Base-by-base conservation (phyloP, 257 asterid genomes). In the Gentiana macrophylla region DNA sequence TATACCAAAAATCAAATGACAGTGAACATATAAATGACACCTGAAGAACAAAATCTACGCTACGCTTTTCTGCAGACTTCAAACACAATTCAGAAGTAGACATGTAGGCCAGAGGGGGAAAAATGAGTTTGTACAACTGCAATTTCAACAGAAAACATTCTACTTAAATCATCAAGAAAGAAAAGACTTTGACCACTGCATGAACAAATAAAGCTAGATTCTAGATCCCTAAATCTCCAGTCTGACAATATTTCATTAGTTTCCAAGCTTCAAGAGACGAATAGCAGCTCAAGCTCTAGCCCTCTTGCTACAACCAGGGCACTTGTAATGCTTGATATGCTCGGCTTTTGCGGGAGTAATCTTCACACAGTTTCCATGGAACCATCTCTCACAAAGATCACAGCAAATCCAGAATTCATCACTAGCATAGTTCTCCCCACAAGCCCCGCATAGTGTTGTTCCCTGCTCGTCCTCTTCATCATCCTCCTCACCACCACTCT, bases 391-490 rank as follows among this genome's bases (percentile, higher is more conserved):
- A 52, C 95, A 86, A 0, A 78, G 44, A 57, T 86, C 95, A 53
- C 95, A 86, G 77, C 89, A 83, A 61, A 85, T 85, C 95, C 95
- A 86, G 73, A 86, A 83, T 53, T 86, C 95, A 45, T 80, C 93
- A 2, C 36, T 66, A 9, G 75, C 88, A 32, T 81, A 73, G 62
- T 70, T 75, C 35, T 74, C 84, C 7, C 94, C 91, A 64, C 95
- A 86, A 47, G 91, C 84, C 44, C 95, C 95, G 55, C 95, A 86
- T 2, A 72, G 59, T 1, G 94, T 76, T 8, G 69, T 86, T 56
- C 80, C 88, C 70, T 86, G 87, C 48, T 83, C 95, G 6, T 83
- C 94, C 0, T 79, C 86, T 10, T 82, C 84, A 4, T 72, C 70
- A 51, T 72, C 88, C 5, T 68, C 80, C 34, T 78, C 84, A 35